Base-by-base conservation (phyloP, 1,139 yeast species). In the Taiozyma onychis region DNA sequence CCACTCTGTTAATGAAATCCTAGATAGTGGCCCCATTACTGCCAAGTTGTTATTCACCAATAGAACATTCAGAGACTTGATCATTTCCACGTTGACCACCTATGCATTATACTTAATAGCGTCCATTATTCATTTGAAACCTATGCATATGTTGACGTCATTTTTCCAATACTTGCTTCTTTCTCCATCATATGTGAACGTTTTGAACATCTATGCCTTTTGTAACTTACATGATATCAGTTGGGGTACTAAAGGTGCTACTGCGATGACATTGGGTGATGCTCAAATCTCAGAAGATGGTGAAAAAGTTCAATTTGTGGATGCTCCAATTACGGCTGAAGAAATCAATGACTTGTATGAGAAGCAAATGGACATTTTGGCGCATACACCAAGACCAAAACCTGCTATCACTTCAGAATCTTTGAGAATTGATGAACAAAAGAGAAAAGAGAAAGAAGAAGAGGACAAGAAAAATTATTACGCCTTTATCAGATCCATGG, bases 161-260 rank as follows among this genome's bases (percentile, higher is more conserved):
- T 85, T 93, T 46, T 55, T 79, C n/a, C 97, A 90, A 69, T 91
- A 91, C 69, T 75, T 90, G 67, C 71, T 89, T 62, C 74, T 91
- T 78, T 83, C 90, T 67, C 97, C 98, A 6, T 83, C 95, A 5
- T 91, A 89, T 65, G 87, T 95, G 48, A 90, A 95, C 66, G 85
- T 95, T 18, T 74, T 85, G 59, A 89, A 85, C 66, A 85, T 91
- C 42, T 91, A 89, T 71, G 97, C 98, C 1, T 90, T 91, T 64
- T 90, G 97, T 72, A 91, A 91, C 67, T 86, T 96, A 54, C 97
- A 91, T 69, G 98, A 91, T 73, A 91, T 91, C 44, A 86, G 96
- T 1, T 93, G 99, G 99, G 99, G 99, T 64, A 93, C 99, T 0
- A 93, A 93, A 66, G 99, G 98, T 54, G 88, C 84, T 11, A 77